These are phyloP conservation scores for Penicillium sp. DNA, from an alignment of 2,329 filamentous ascomycete genomes.

Conservation along the genomic window DNA sequence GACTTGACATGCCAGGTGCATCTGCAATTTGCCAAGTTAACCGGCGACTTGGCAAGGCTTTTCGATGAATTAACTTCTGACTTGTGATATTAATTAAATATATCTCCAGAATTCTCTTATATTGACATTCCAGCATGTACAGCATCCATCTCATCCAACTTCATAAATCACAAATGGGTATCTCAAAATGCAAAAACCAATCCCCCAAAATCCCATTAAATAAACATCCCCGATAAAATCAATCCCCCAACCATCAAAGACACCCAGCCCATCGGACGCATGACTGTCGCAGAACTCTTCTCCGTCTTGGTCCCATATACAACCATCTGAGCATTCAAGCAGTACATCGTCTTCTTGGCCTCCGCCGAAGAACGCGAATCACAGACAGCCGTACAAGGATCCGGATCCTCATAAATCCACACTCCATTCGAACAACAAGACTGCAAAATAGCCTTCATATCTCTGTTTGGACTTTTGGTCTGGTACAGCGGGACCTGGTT, in stretches of 20 bases:
- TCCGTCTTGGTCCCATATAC: constrained; percentile 10
- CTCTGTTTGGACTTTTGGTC: not conserved
- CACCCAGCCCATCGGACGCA: not conserved
- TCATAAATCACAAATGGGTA: constrained; percentile 8
- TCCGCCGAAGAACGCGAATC: constrained; percentile 5
- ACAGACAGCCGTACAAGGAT: constrained; percentile 18
- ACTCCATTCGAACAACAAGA: constrained; percentile 10
- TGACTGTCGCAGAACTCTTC: not conserved
- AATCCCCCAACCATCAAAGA: constrained; percentile 3
- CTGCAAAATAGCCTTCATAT: constrained; percentile 11
- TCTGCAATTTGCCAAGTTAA: not conserved
- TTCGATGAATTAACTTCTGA: not conserved
- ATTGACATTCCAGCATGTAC: not conserved
- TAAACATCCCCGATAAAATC: not conserved
- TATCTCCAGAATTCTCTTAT: not conserved
- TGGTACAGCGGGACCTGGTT: constrained; percentile 20
- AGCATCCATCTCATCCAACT: not conserved
- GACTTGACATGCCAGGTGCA: not conserved
- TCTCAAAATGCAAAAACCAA: constrained; percentile 2
- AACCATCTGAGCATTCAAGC: constrained; percentile 14
- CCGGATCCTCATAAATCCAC: constrained; percentile 14
- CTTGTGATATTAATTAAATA: not conserved
- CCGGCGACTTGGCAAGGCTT: not conserved
- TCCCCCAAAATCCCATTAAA: not conserved
- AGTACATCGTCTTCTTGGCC: constrained; percentile 13